phyloP scores from a whole-genome alignment of 768 basidiomycete species.

The Serendipita sp. region DNA sequence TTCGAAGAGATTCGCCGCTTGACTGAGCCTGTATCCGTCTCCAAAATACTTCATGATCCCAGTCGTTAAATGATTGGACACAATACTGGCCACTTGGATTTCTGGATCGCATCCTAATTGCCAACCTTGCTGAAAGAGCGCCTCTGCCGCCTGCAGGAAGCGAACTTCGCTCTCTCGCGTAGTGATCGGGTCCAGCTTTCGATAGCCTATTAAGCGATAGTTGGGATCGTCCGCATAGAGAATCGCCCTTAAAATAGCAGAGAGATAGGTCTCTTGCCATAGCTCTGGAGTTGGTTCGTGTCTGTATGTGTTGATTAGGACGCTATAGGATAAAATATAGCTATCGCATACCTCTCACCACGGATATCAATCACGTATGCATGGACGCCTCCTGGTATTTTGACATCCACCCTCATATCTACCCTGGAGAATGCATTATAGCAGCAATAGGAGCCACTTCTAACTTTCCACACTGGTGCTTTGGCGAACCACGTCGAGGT shows the following conservation, averaged over 20 bases:
- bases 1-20: constrained; percentile 86
- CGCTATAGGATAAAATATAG: not conserved
- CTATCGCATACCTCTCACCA: constrained; percentile 63
- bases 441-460: constrained; percentile 88
- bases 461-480: constrained; percentile 72
- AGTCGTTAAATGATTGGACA: constrained; percentile 90
- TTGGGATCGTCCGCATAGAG: constrained; percentile 92
- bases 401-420: constrained; percentile 92
- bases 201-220: constrained; percentile 81
- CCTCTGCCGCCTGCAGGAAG: constrained; percentile 82
- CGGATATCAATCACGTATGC: constrained; percentile 88
- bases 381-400: constrained; percentile 92
- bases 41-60: constrained; percentile 96
- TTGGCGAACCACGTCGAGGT: constrained; percentile 84
- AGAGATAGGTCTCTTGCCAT: constrained; percentile 96
- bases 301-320: constrained; percentile 22
- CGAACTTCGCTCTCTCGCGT: constrained; percentile 73
- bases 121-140: constrained; percentile 91
- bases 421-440: constrained; percentile 97
- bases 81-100: constrained; percentile 91
- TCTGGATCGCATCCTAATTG: constrained; percentile 97
- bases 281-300: constrained; percentile 82
- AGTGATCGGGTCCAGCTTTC: constrained; percentile 90
- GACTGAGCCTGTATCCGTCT: constrained; percentile 72
- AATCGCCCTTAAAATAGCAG: constrained; percentile 77